Conservation (phyloP, 805 yeast species). For the Debaryomyces prosopidis region DNA sequence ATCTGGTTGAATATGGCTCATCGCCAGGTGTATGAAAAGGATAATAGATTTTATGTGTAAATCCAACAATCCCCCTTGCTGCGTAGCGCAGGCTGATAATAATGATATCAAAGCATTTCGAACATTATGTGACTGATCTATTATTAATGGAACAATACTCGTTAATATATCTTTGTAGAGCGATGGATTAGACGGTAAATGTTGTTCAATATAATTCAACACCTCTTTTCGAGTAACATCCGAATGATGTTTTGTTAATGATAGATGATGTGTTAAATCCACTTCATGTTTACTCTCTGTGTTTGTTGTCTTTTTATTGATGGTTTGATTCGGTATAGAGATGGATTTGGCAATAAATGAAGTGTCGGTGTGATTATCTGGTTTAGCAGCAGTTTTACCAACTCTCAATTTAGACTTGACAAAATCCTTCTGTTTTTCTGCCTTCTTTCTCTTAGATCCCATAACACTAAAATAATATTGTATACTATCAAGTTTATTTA, state of each 20-base stretch:
- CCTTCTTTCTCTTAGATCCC: conserved; percentile 57
- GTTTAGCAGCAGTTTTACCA: conserved; percentile 75
- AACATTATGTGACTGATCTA: conserved; percentile 68
- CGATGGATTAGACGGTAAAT: conserved; percentile 53
- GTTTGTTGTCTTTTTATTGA: conserved; percentile 19
- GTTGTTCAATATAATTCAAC: conserved; percentile 49
- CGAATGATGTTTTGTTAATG: conserved; percentile 75
- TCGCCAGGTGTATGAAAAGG: conserved; percentile 83
- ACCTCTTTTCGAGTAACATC: conserved; percentile 72
- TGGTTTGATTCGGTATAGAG: conserved; percentile 47
- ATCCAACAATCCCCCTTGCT: conserved; percentile 56
- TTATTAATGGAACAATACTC: conserved; percentile 59
- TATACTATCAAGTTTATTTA: neutral
- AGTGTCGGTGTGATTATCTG: conserved; percentile 80
- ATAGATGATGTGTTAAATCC: conserved; percentile 60
- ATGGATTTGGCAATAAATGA: conserved; percentile 73
- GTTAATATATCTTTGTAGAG: conserved; percentile 57
- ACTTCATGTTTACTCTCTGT: conserved; percentile 27
- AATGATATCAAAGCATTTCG: conserved; percentile 55
- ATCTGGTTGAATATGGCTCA: conserved; percentile 85
- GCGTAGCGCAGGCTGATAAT: conserved; percentile 46
- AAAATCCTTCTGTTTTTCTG: conserved; percentile 73
- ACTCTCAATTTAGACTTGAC: conserved; percentile 78
- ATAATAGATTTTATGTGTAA: conserved; percentile 60
- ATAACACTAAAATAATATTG: conserved; percentile 9